phyloP scores from a whole-genome alignment of 2,329 filamentous ascomycete genomes.

The Sporothrix humicola region DNA sequence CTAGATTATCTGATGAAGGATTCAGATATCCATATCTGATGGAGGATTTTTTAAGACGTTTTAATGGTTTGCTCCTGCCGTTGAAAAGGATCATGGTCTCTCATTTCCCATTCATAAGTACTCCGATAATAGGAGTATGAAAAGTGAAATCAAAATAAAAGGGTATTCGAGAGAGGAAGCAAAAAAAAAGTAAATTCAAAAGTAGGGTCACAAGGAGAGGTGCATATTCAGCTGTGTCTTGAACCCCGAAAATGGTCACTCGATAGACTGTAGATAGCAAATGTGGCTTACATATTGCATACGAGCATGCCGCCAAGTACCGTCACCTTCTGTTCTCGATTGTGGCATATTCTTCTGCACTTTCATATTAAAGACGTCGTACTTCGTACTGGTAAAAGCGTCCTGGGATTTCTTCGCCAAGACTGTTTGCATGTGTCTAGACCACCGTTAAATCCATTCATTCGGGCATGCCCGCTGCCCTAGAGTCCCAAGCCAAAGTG shows the following conservation, averaged over 20 bases:
- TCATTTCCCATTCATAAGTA: neutral
- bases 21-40: neutral
- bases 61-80: neutral
- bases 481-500: neutral
- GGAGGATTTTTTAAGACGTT: neutral
- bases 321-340: neutral
- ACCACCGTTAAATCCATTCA: neutral
- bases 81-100: neutral
- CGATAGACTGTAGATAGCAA: neutral
- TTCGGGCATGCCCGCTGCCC: neutral
- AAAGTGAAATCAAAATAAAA: neutral
- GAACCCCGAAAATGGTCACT: neutral
- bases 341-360: neutral
- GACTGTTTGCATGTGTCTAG: neutral
- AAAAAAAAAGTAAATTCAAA: neutral
- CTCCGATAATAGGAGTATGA: neutral
- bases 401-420: neutral
- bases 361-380: too few relatives aligned
- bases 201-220: neutral
- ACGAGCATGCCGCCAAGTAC: neutral
- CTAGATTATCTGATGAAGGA: neutral
- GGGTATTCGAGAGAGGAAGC: neutral
- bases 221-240: neutral
- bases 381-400: neutral
- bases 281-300: neutral